These are phyloP conservation scores for Avena sativa DNA, from an alignment of 176 grass and related monocot species.

Conservation along the genomic window DNA sequence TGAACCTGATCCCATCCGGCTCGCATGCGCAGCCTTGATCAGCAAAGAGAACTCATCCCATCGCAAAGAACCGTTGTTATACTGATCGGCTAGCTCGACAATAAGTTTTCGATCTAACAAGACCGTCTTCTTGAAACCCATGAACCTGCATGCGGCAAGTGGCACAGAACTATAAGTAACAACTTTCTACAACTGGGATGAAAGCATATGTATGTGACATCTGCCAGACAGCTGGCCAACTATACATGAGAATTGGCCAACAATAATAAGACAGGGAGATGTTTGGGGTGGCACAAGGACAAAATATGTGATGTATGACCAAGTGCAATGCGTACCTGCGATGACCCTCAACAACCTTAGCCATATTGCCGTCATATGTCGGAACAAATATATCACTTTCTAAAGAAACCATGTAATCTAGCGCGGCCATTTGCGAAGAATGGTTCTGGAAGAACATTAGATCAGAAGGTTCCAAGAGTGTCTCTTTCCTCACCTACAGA, in stretches of 20 bases:
- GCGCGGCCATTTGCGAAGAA: conserved; percentile 95
- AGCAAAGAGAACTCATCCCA: conserved; percentile 86
- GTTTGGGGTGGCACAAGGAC: background rate
- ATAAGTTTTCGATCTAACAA: conserved; percentile 79
- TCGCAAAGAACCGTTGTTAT: conserved; percentile 68
- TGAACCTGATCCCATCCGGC: conserved; percentile 73
- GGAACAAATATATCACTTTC: conserved; percentile 95
- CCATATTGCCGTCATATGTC: conserved; percentile 97
- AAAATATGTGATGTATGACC: background rate
- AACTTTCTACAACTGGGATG: no score
- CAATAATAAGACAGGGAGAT: background rate
- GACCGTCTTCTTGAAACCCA: conserved; percentile 91
- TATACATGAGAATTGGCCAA: background rate
- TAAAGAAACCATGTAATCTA: conserved; percentile 96
- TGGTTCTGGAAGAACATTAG: conserved; percentile 95
- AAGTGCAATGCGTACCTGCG: conserved; percentile 64
- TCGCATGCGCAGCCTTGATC: conserved; percentile 76
- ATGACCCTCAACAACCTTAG: conserved; percentile 95
- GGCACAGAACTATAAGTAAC: background rate
- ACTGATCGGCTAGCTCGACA: conserved; percentile 73
- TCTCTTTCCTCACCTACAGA: conserved; percentile 89
- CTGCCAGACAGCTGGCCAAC: background rate
- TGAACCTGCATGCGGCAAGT: conserved; percentile 59
- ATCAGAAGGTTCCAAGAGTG: conserved; percentile 72
- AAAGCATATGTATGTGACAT: conserved; percentile 15